Evolutionary conservation across 2,329 filamentous ascomycete species (phyloP).

Genomic region (Huntiella bhutanensis): DNA sequence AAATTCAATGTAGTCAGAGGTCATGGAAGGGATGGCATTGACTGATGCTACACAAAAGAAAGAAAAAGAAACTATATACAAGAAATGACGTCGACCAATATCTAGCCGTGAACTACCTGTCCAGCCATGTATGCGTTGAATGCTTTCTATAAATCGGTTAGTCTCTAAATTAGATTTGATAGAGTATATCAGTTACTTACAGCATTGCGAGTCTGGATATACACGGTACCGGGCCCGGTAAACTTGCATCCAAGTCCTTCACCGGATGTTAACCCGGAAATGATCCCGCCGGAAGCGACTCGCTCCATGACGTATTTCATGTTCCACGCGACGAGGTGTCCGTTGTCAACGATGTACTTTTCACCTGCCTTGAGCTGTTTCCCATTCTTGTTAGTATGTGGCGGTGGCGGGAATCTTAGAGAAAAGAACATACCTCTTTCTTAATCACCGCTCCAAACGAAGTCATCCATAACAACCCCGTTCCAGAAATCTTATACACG

Average conservation of each 20-base stretch:
- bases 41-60: background rate
- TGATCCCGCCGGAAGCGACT: slow-evolving; percentile 73
- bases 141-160: slow-evolving; percentile 22
- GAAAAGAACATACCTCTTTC: slow-evolving; percentile 54
- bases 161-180: background rate
- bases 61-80: background rate
- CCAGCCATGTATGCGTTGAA: slow-evolving; percentile 34
- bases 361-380: slow-evolving; percentile 44
- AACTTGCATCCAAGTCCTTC: slow-evolving; percentile 94
- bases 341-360: slow-evolving; percentile 82
- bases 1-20: no score
- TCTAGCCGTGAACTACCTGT: slow-evolving; percentile 20
- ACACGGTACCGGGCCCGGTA: slow-evolving; percentile 75
- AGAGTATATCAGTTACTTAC: slow-evolving; percentile 23
- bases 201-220: slow-evolving; percentile 80
- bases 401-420: background rate
- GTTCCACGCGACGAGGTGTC: slow-evolving; percentile 91
- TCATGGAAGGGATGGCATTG: no score
- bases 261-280: slow-evolving; percentile 64
- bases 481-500: slow-evolving; percentile 68
- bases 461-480: slow-evolving; percentile 70
- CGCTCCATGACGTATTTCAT: slow-evolving; percentile 84
- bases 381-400: background rate
- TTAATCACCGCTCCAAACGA: slow-evolving; percentile 89
- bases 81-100: background rate